Conservation (phyloP, 2,329 filamentous ascomycete genomes). For the Calonectria pteridis region DNA sequence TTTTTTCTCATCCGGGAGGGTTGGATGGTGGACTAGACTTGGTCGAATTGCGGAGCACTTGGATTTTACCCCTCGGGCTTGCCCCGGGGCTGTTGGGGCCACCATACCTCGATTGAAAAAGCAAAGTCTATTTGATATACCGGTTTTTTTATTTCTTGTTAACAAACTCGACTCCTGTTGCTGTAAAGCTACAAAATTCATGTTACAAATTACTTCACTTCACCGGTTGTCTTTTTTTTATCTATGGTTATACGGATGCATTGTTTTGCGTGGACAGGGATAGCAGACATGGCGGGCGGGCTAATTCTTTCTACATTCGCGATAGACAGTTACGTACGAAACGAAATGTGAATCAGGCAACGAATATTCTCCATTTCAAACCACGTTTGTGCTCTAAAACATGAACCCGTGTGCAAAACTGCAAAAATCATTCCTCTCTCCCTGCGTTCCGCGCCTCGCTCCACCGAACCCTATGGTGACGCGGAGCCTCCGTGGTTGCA, state of each 20-base stretch:
- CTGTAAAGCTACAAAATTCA: slow-evolving; percentile 31
- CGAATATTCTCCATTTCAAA: slow-evolving; percentile 2
- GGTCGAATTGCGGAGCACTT: slow-evolving; percentile 46
- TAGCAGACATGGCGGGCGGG: neutral
- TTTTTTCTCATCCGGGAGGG: slow-evolving; percentile 31
- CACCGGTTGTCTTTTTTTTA: slow-evolving; percentile 14
- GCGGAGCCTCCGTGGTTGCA: slow-evolving; percentile 14
- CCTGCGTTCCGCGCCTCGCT: neutral
- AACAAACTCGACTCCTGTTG: slow-evolving; percentile 45
- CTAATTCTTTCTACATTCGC: slow-evolving; percentile 3
- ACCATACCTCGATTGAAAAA: slow-evolving; percentile 40
- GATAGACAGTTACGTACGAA: slow-evolving; percentile 25
- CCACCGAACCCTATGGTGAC: neutral
- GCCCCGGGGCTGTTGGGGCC: slow-evolving; percentile 44
- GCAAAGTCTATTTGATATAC: slow-evolving; percentile 39
- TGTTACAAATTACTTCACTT: slow-evolving; percentile 30
- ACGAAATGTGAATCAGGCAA: slow-evolving; percentile 22
- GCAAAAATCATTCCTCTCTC: neutral
- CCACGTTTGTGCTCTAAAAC: neutral
- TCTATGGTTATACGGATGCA: slow-evolving; percentile 7
- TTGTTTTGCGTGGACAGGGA: slow-evolving; percentile 16
- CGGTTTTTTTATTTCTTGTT: slow-evolving; percentile 33
- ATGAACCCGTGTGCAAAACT: neutral
- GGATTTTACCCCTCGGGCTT: slow-evolving; percentile 47
- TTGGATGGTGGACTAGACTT: slow-evolving; percentile 43